Percentiles rank a stretch among this genome's conserved stretches.
phyloP scores from a whole-genome alignment of 2,329 filamentous ascomycete genomes.

The Cladophialophora carrionii region DNA sequence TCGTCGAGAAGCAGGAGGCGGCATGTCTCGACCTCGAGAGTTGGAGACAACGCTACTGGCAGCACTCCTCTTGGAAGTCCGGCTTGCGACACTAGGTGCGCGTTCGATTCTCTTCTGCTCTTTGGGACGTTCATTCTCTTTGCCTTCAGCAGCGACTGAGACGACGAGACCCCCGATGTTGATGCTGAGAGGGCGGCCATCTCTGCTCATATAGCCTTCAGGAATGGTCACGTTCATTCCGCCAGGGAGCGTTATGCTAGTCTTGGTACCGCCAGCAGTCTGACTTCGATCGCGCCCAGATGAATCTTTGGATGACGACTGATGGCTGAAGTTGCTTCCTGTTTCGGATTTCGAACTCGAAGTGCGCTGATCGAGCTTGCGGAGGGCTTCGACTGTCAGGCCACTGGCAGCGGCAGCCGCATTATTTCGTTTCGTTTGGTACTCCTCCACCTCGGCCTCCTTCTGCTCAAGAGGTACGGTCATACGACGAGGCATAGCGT shows the following conservation, averaged over 20 bases:
- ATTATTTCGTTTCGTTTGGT: constrained; percentile 30
- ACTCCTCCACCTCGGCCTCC: constrained; percentile 33
- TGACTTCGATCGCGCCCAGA: constrained; percentile 34
- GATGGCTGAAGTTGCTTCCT: constrained; percentile 36
- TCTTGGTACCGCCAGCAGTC: constrained; percentile 24
- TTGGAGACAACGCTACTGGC: constrained; percentile 28
- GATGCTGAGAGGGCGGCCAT: constrained; percentile 34
- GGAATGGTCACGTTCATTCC: constrained; percentile 34
- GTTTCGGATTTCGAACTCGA: constrained; percentile 35
- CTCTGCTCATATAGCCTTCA: constrained; percentile 25
- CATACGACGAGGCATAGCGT: constrained; percentile 17
- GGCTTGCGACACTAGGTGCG: constrained; percentile 31
- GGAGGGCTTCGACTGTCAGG: constrained; percentile 35
- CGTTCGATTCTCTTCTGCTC: constrained; percentile 34
- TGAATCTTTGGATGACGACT: constrained; percentile 38
- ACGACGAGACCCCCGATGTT: constrained; percentile 26
- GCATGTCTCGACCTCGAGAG: constrained; percentile 17
- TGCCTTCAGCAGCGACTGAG: constrained; percentile 24
- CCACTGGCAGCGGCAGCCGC: constrained; percentile 21
- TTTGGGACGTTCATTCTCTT: constrained; percentile 19
- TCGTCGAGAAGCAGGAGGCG: constrained; percentile 20
- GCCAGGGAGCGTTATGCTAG: constrained; percentile 28
- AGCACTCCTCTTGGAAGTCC: constrained; percentile 27
- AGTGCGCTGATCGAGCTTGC: constrained; percentile 29
- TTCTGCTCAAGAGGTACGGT: constrained; percentile 29